A percentile compares a stretch with the other conserved stretches of the same genome.
phyloP scores from a whole-genome alignment of 2,329 filamentous ascomycete genomes.

The Tympanopsis confertula region DNA sequence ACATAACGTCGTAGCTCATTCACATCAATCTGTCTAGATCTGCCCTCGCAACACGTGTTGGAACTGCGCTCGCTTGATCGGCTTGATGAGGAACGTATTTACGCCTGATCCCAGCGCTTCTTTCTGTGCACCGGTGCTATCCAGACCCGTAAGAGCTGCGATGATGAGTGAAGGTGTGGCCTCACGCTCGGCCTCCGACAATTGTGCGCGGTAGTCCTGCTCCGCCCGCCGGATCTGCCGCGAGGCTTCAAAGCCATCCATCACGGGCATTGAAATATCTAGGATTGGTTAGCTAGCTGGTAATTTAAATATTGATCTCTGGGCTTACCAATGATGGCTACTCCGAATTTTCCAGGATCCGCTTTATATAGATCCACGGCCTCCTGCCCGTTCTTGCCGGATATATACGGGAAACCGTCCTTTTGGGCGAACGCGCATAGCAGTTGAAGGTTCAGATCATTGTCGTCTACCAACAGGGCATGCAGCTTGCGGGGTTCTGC shows the following conservation, averaged over 20 bases:
- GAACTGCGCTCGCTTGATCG: conserved; percentile 29
- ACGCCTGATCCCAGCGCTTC: conserved; percentile 39
- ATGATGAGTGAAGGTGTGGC: conserved; percentile 25
- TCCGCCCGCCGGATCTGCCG: conserved; percentile 35
- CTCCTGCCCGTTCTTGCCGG: conserved; percentile 32
- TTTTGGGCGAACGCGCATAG: conserved; percentile 28
- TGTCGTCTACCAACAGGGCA: conserved; percentile 27
- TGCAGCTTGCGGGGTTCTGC: background rate
- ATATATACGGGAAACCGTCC: conserved; percentile 24
- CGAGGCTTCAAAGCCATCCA: conserved; percentile 37
- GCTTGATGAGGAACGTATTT: conserved; percentile 41
- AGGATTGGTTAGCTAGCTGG: background rate
- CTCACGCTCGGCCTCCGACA: background rate
- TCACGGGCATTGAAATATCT: conserved; percentile 44
- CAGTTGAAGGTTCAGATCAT: conserved; percentile 27
- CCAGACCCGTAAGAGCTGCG: conserved; percentile 39
- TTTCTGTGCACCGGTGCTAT: conserved; percentile 31
- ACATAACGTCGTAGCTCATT: too few species aligned
- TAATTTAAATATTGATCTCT: too few species aligned
- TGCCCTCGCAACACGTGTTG: too few species aligned
- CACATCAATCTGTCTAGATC: too few species aligned
- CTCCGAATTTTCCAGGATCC: conserved; percentile 18
- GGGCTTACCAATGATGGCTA: conserved; percentile 18
- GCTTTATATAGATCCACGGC: conserved; percentile 30
- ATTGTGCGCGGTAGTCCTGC: conserved; percentile 19